Percentiles rank a stretch among this genome's conserved stretches.
phyloP scores from a whole-genome alignment of 805 yeast species.

The Kodamaea fukazawae region DNA sequence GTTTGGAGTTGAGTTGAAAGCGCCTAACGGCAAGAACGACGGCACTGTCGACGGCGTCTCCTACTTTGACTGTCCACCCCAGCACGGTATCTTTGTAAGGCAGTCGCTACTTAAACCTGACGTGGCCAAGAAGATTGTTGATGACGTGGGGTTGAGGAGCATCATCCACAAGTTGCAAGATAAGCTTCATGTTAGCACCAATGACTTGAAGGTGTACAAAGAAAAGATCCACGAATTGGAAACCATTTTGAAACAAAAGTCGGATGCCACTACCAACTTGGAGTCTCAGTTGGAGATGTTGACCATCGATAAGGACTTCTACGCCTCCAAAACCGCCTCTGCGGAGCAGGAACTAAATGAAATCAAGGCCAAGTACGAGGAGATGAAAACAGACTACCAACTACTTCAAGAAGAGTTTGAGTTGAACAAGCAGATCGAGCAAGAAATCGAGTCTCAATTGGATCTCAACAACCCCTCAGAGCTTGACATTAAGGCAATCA shows the following conservation, averaged over 20 bases:
- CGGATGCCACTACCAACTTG: conserved; percentile 8
- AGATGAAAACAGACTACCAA: conserved; percentile 28
- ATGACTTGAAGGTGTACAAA: conserved; percentile 22
- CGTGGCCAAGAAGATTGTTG: background rate
- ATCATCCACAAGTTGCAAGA: conserved; percentile 45
- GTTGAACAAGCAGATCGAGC: conserved; percentile 35
- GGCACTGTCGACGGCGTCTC: conserved; percentile 44
- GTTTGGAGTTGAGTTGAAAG: conserved; percentile 48
- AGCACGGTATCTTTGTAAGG: conserved; percentile 50
- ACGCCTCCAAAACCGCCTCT: conserved; percentile 31
- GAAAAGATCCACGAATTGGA: conserved; percentile 17
- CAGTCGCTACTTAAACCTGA: conserved; percentile 25
- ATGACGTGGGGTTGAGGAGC: background rate
- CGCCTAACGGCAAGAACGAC: conserved; percentile 45
- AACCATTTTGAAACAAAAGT: conserved; percentile 9
- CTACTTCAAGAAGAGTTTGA: conserved; percentile 36
- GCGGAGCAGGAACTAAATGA: conserved; percentile 23
- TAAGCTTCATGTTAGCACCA: conserved; percentile 38
- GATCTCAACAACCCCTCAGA: conserved; percentile 12
- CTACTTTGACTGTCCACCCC: conserved; percentile 40
- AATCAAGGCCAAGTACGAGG: conserved; percentile 28
- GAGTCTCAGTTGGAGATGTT: conserved; percentile 29
- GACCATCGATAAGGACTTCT: conserved; percentile 44
- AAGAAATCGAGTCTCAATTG: conserved; percentile 23
- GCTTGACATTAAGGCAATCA: conserved; percentile 20